Evolutionary conservation across 2,329 filamentous ascomycete genomes (phyloP).

Genomic region (Madurella mycetomatis): DNA sequence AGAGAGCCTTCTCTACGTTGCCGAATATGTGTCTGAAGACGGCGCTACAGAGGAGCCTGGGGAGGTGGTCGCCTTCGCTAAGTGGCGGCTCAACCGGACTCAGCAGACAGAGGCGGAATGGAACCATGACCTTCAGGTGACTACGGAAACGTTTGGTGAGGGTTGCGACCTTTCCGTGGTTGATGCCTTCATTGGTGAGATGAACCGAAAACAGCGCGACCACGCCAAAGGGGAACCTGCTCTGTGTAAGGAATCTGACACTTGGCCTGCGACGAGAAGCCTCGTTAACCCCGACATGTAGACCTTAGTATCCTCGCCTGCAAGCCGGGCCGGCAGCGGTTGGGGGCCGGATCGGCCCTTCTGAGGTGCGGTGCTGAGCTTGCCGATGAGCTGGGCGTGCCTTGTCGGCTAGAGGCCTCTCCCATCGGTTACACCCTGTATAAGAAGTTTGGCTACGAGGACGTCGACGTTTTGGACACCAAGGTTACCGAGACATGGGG

Average conservation of each 20-base stretch:
- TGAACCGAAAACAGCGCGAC: slow-evolving; percentile 19
- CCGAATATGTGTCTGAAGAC: slow-evolving; percentile 23
- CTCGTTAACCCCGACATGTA: slow-evolving; percentile 7
- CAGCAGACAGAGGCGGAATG: slow-evolving; percentile 27
- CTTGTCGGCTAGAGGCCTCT: slow-evolving; percentile 28
- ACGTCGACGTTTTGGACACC: slow-evolving; percentile 26
- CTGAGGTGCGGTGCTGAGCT: slow-evolving; percentile 25
- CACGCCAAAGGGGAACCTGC: slow-evolving; percentile 25
- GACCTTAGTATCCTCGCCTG: slow-evolving; percentile 27
- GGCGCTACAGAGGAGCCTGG: slow-evolving; percentile 5
- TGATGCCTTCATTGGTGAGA: slow-evolving; percentile 26
- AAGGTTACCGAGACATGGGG: slow-evolving; percentile 23
- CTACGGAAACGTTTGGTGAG: slow-evolving; percentile 23
- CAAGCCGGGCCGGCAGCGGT: slow-evolving; percentile 20
- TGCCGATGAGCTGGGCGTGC: slow-evolving; percentile 26
- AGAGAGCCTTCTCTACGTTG: slow-evolving; percentile 23
- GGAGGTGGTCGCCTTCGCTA: slow-evolving; percentile 30
- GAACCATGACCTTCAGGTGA: slow-evolving; percentile 16
- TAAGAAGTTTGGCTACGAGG: slow-evolving; percentile 27
- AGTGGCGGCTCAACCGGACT: slow-evolving; percentile 25
- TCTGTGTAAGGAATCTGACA: slow-evolving; percentile 23
- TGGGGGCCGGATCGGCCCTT: slow-evolving; percentile 29
- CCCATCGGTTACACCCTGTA: slow-evolving; percentile 29
- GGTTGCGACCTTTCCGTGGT: slow-evolving; percentile 21
- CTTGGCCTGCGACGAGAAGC: too few species aligned